These are phyloP conservation scores for Mortierella polycephala DNA, from an alignment of 371 early-diverging fungal species.

Conservation along the genomic window DNA sequence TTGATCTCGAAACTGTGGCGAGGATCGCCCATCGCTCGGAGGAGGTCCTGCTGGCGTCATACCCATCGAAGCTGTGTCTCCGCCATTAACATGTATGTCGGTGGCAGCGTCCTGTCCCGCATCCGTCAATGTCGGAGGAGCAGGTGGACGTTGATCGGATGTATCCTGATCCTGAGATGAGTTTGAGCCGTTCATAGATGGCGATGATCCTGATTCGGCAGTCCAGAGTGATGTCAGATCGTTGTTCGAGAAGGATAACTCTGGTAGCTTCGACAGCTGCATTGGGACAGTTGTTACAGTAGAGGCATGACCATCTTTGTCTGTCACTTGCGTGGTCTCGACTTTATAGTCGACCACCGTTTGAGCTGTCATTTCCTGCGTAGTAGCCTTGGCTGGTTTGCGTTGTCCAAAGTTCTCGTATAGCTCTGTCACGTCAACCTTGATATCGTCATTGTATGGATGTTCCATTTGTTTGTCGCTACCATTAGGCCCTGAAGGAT, in stretches of 20 bases:
- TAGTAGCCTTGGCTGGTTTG: neutral
- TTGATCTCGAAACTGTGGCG: neutral
- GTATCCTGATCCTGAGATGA: too few species aligned
- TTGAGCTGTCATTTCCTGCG: neutral
- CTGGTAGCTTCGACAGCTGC: slow-evolving; percentile 17
- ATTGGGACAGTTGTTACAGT: neutral
- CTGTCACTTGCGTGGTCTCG: neutral
- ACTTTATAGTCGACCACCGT: neutral
- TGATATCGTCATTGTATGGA: slow-evolving; percentile 25
- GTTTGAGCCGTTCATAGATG: too few species aligned
- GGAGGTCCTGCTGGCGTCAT: slow-evolving; percentile 9
- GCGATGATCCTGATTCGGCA: neutral
- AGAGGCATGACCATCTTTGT: neutral
- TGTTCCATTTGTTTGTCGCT: neutral
- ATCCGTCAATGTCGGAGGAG: too few species aligned
- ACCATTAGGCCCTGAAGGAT: neutral
- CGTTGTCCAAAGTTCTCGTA: slow-evolving; percentile 26
- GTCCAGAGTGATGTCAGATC: slow-evolving; percentile 27
- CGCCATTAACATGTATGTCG: neutral
- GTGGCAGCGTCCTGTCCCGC: too few species aligned
- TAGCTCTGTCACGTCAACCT: slow-evolving; percentile 45
- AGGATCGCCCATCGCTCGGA: neutral
- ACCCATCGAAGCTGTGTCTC: neutral
- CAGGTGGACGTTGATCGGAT: too few species aligned
- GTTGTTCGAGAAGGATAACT: slow-evolving; percentile 39